These are phyloP conservation scores for Somion occarium DNA, from an alignment of 1,284 basidiomycete genomes.

Conservation along the genomic window DNA sequence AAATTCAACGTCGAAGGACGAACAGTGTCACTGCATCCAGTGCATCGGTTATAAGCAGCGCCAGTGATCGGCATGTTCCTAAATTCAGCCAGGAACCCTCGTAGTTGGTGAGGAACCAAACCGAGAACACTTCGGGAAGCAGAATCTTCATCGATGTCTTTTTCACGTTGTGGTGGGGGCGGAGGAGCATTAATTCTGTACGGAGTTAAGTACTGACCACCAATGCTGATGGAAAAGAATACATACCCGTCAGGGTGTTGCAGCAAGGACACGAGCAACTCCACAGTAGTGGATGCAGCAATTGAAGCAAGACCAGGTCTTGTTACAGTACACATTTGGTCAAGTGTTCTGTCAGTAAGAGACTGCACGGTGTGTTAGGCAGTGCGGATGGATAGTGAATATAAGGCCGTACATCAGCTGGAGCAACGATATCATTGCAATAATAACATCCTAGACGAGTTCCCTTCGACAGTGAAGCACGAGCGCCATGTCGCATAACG, in stretches of 20 bases:
- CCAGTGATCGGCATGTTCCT: conserved; percentile 81
- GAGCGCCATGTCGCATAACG: conserved; percentile 93
- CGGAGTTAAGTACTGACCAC: neutral
- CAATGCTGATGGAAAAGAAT: neutral
- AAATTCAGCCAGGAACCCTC: conserved; percentile 88
- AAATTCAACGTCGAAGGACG: conserved; percentile 20
- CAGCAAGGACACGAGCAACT: conserved; percentile 83
- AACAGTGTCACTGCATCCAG: conserved; percentile 83
- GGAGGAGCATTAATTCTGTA: conserved; percentile 63
- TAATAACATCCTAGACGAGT: conserved; percentile 88
- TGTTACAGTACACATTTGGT: conserved; percentile 99
- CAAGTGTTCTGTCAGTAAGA: conserved; percentile 88
- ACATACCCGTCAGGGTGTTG: conserved; percentile 87
- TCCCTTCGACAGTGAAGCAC: conserved; percentile 34
- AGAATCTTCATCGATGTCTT: conserved; percentile 27
- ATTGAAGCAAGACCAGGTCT: conserved; percentile 94
- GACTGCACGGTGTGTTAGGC: conserved; percentile 48
- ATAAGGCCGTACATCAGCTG: conserved; percentile 71
- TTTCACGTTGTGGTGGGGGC: conserved; percentile 43
- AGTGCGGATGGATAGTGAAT: neutral
- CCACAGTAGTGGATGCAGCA: conserved; percentile 88
- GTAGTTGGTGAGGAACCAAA: conserved; percentile 88
- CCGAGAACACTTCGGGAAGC: conserved; percentile 64
- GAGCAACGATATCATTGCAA: conserved; percentile 97
- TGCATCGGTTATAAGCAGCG: conserved; percentile 84